These are phyloP conservation scores for Anthracocystis walkeri DNA, from an alignment of 1,284 basidiomycete genomes.

Conservation along the genomic window DNA sequence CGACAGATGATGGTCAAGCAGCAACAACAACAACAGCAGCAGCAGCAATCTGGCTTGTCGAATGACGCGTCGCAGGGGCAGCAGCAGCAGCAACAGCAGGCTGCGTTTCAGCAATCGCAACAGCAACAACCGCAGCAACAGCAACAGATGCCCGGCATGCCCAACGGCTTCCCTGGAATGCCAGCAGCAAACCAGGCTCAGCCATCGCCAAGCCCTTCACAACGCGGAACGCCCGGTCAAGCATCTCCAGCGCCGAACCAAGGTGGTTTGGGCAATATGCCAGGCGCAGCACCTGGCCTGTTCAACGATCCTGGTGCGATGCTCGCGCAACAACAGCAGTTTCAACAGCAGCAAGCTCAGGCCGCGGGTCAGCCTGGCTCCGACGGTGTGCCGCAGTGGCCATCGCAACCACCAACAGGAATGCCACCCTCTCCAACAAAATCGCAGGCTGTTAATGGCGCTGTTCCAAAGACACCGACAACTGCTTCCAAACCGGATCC, in stretches of 20 bases:
- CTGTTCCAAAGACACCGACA: constrained; percentile 26
- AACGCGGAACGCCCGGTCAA: constrained; percentile 20
- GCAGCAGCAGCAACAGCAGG: constrained; percentile 14
- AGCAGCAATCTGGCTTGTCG: constrained; percentile 12
- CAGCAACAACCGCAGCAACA: constrained; percentile 9
- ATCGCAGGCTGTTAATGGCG: constrained; percentile 19
- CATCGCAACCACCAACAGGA: constrained; percentile 32
- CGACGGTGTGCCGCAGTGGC: constrained; percentile 37
- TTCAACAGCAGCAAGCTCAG: constrained; percentile 23
- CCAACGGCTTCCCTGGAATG: constrained; percentile 25
- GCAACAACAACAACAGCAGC: constrained; percentile 37
- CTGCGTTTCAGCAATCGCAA: constrained; percentile 14
- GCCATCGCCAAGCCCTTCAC: constrained; percentile 16
- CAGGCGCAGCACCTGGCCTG: constrained; percentile 23
- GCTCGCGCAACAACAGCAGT: constrained; percentile 33
- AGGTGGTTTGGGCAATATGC: constrained; percentile 30
- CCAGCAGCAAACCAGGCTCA: constrained; percentile 16
- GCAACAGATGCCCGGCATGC: constrained; percentile 15
- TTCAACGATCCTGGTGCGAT: constrained; percentile 28
- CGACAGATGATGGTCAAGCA: constrained; percentile 53
- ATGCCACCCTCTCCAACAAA: constrained; percentile 38
- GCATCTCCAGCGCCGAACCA: constrained; percentile 33
- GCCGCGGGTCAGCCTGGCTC: constrained; percentile 21
- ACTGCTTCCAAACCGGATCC: constrained; percentile 30
- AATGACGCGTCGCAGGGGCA: constrained; percentile 6